Base-by-base conservation (phyloP, 2,329 filamentous ascomycete genomes). In the Incumbomyces delicatus region DNA sequence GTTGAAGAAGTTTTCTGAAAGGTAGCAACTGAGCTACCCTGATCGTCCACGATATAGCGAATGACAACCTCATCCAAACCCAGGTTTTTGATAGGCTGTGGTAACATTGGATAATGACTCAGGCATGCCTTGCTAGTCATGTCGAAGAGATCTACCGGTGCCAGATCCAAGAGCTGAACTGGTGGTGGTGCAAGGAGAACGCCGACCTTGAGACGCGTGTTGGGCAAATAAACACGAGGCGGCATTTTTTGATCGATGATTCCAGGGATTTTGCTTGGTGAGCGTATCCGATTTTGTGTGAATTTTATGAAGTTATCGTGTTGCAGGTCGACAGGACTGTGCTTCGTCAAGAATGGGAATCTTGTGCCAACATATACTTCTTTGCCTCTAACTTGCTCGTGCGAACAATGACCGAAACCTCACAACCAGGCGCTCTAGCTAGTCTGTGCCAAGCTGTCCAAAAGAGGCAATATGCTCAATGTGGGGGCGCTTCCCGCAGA, bases 111-210 rank as follows among this genome's bases (percentile, higher is more conserved):
- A 27, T 55, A 56, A 10, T 37, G 14, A 18, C 44, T 16, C 18
- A 68, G 55, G 50, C 62, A 63, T 17, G 47, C 45, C 2, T 58
- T 58, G 2, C 51, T 58, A 13, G 61, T 47, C 63, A 69, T 69
- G 47, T 57, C 57, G 42, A 69, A 60, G 35, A 66, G 58, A 47
- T 69, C 66, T 8, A 68, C 54, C 14, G 61, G 55, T 11, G 62
- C 57, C 33, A 67, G 50, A 49, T 69, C 66, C 30, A 69, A 59
- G 44, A 68, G 60, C 54, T 69, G 66, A 35, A 66, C 58, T 1
- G 56, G 53, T 5, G 32, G 42, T 8, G 58, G 54, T 27, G 60
- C 53, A 12, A 69, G 50, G 27, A 69, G 61, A 35, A 68, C 59
- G 41, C 65, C 65, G 45, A 63, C 55, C 49, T 53, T 59, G 43